Evolutionary conservation across 2,329 filamentous ascomycete species (phyloP).

Genomic region (Colletotrichum abscissum): DNA sequence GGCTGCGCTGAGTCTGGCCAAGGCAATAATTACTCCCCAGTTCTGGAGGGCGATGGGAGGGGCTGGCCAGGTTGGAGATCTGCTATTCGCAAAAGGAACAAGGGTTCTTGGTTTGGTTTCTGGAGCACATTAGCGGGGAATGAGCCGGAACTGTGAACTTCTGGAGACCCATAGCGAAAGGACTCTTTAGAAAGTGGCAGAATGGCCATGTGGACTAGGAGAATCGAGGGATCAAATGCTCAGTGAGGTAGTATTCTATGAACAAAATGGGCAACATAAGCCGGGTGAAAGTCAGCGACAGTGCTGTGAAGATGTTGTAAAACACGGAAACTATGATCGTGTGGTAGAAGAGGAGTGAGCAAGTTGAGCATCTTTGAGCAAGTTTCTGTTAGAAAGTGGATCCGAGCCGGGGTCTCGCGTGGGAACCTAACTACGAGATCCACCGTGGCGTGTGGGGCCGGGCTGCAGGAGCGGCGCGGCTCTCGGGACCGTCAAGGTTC

Average conservation of each 20-base stretch:
- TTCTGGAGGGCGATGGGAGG: neutral
- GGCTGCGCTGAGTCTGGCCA: neutral
- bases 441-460: neutral
- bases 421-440: neutral
- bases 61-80: neutral
- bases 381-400: constrained; percentile 41
- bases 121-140: neutral
- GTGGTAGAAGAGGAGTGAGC: constrained; percentile 5
- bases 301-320: neutral
- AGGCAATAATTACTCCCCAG: neutral
- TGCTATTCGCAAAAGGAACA: neutral
- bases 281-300: too few species aligned
- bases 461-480: constrained; percentile 19
- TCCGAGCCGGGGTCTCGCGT: neutral
- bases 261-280: too few species aligned
- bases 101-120: neutral
- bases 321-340: neutral
- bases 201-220: neutral
- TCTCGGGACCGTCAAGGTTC: constrained; percentile 7
- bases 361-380: constrained; percentile 52
- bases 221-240: neutral
- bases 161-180: neutral
- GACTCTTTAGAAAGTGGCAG: neutral
- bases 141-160: neutral
- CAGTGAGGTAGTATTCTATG: too few species aligned